These are phyloP conservation scores for Danielozyma ontarioensis DNA, from an alignment of 805 yeast genomes.

Conservation along the genomic window DNA sequence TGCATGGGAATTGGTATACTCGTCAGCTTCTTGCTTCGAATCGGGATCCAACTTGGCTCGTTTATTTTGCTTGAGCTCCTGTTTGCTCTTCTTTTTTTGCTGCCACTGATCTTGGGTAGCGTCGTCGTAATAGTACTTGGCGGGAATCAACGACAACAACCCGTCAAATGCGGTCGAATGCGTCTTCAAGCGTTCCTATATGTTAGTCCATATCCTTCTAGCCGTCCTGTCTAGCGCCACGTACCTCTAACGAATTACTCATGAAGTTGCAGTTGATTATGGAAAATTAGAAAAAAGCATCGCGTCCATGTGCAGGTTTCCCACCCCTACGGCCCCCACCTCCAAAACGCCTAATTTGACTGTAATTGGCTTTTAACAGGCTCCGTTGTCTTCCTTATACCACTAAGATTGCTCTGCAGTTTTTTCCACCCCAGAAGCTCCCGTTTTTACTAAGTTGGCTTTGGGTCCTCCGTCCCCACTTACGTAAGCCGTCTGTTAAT, in stretches of 20 bases:
- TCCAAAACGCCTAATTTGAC: no score
- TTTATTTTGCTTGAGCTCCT: slow-evolving; percentile 56
- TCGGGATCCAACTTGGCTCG: slow-evolving; percentile 74
- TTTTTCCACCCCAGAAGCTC: no score
- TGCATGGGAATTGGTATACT: slow-evolving; percentile 35
- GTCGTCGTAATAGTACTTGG: slow-evolving; percentile 89
- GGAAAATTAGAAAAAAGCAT: slow-evolving; percentile 5
- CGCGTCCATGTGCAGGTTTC: not conserved
- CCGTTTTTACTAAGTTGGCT: no score
- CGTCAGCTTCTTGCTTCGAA: slow-evolving; percentile 37
- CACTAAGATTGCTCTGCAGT: no score
- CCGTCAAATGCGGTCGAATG: slow-evolving; percentile 86
- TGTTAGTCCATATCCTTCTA: slow-evolving; percentile 16
- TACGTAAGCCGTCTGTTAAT: no score
- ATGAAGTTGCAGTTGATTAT: slow-evolving; percentile 16
- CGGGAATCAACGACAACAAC: slow-evolving; percentile 83
- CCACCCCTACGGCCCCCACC: no score
- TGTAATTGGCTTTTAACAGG: no score
- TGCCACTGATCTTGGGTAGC: slow-evolving; percentile 90
- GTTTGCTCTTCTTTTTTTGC: slow-evolving; percentile 69
- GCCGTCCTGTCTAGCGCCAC: slow-evolving; percentile 16
- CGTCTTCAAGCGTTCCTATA: slow-evolving; percentile 67
- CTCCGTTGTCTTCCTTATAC: no score
- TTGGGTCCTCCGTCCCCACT: no score
- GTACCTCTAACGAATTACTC: slow-evolving; percentile 60